A percentile compares a stretch with the other conserved stretches of the same genome.
Evolutionary conservation across 2,329 filamentous ascomycete species (phyloP).

Genomic region (Colletotrichum simmondsii): DNA sequence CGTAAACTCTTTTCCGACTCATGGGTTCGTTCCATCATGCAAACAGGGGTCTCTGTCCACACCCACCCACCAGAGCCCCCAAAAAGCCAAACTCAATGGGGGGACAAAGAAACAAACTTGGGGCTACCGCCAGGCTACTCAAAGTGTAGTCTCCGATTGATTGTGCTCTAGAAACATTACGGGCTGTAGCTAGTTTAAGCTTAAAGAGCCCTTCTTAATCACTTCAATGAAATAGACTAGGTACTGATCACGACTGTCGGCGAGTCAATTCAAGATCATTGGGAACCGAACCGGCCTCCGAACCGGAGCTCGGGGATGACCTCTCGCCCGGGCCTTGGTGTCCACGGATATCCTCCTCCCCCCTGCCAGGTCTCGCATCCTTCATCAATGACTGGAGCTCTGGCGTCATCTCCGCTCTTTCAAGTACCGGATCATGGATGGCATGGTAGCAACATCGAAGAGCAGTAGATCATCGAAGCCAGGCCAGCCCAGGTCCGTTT

Average conservation of each 20-base stretch:
- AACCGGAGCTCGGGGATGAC: not conserved
- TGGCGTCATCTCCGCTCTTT: not conserved
- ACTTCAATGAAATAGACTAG: too few relatives aligned
- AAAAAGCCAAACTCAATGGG: too few relatives aligned
- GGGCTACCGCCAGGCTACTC: too few relatives aligned
- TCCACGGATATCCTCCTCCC: too few relatives aligned
- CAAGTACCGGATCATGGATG: not conserved
- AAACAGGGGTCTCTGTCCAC: not conserved
- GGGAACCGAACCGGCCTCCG: not conserved
- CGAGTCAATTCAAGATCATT: not conserved
- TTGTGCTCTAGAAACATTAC: not conserved
- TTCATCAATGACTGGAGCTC: not conserved
- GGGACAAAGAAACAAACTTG: too few relatives aligned
- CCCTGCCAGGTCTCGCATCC: not conserved
- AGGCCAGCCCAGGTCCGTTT: not conserved
- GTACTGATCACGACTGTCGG: not conserved
- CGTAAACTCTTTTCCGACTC: not conserved
- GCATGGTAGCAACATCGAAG: not conserved
- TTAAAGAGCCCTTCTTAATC: not conserved
- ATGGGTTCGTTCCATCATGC: not conserved
- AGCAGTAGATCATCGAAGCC: not conserved
- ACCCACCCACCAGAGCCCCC: not conserved
- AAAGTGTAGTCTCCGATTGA: too few relatives aligned
- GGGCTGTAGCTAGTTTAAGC: not conserved
- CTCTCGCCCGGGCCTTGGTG: not conserved